These are phyloP conservation scores for Colletotrichum tropicale DNA, from an alignment of 2,329 filamentous ascomycete species.

Conservation along the genomic window DNA sequence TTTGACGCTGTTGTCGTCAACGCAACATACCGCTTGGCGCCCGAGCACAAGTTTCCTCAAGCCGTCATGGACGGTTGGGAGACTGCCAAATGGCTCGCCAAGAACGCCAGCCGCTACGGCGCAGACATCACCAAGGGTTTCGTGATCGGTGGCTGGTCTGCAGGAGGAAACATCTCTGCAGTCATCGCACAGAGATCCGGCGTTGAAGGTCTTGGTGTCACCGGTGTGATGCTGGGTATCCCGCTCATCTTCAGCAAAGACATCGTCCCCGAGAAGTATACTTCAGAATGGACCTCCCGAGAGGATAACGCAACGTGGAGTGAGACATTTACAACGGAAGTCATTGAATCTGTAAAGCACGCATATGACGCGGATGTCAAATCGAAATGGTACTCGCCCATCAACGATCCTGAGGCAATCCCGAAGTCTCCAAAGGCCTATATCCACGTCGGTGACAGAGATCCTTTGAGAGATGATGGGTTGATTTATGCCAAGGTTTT, in stretches of 20 bases:
- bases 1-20: slow-evolving; percentile 42
- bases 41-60: slow-evolving; percentile 52
- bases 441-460: slow-evolving; percentile 54
- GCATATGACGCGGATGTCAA: slow-evolving; percentile 31
- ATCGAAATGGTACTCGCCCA: slow-evolving; percentile 33
- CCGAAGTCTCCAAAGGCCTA: slow-evolving; percentile 47
- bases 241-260: slow-evolving; percentile 3
- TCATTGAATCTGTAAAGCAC: slow-evolving; percentile 28
- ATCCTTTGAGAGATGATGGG: slow-evolving; percentile 56
- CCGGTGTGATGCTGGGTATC: not conserved
- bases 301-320: slow-evolving; percentile 43
- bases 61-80: slow-evolving; percentile 52
- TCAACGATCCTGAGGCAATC: slow-evolving; percentile 34
- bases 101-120: slow-evolving; percentile 22
- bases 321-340: slow-evolving; percentile 32
- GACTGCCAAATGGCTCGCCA: slow-evolving; percentile 34
- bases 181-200: slow-evolving; percentile 47
- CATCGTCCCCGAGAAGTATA: slow-evolving; percentile 37
- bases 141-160: slow-evolving; percentile 54
- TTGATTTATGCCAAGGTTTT: slow-evolving; percentile 56
- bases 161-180: slow-evolving; percentile 55
- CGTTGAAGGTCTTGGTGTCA: slow-evolving; percentile 31
- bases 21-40: slow-evolving; percentile 55
- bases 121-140: slow-evolving; percentile 47
- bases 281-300: slow-evolving; percentile 38